Percentiles rank a stretch among this genome's conserved stretches.
Evolutionary conservation across 1,284 basidiomycete genomes (phyloP).

Genomic region (Bjerkandera adusta): DNA sequence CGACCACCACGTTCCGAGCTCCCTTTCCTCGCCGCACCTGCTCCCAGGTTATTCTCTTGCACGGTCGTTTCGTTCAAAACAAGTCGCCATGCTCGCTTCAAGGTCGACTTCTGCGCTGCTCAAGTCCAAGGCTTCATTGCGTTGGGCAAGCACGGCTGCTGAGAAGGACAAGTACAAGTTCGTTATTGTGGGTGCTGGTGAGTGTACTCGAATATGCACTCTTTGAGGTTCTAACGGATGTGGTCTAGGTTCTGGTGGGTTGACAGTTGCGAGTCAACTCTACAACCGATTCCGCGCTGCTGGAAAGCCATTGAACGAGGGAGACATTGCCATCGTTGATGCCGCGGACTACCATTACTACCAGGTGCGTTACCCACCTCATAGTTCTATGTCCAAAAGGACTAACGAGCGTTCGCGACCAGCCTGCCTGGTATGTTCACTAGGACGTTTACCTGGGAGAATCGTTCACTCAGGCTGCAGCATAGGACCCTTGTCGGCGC

Average conservation of each 20-base stretch:
- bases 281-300: constrained; percentile 74
- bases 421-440: constrained; percentile 75
- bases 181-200: constrained; percentile 67
- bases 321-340: constrained; percentile 86
- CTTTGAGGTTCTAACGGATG: background rate
- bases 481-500: constrained; percentile 89
- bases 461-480: background rate
- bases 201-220: constrained; percentile 17
- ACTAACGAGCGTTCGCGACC: no score
- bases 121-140: constrained; percentile 17
- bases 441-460: background rate
- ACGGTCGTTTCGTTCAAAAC: background rate
- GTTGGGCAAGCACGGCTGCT: constrained; percentile 38
- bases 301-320: constrained; percentile 63
- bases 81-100: constrained; percentile 13
- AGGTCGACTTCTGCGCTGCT: constrained; percentile 11
- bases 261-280: constrained; percentile 82
- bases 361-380: constrained; percentile 47
- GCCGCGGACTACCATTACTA: constrained; percentile 76
- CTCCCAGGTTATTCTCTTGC: background rate
- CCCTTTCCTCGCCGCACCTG: background rate
- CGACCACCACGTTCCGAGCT: background rate
- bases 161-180: constrained; percentile 55
- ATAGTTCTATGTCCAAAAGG: constrained; percentile 2
- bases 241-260: constrained; percentile 67